Conservation (phyloP, 768 basidiomycete genomes). For the Auriscalpium orientale region DNA sequence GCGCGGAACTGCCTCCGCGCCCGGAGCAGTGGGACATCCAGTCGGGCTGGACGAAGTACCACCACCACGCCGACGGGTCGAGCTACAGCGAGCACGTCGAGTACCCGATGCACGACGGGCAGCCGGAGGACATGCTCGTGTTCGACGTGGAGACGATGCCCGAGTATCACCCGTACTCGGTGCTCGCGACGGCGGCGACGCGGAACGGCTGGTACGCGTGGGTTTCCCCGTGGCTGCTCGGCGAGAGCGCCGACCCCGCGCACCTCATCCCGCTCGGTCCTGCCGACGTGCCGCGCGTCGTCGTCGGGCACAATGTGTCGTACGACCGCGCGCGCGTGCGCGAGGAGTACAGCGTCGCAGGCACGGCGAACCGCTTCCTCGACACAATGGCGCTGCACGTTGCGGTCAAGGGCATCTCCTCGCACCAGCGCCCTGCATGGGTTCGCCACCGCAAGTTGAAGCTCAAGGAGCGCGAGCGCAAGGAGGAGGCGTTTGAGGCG, state of each 20-base stretch:
- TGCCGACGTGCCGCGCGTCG: slow-evolving; percentile 43
- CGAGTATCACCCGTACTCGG: slow-evolving; percentile 67
- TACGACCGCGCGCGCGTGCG: slow-evolving; percentile 80
- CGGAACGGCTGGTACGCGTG: slow-evolving; percentile 88
- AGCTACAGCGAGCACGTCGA: slow-evolving; percentile 68
- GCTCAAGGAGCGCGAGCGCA: slow-evolving; percentile 43
- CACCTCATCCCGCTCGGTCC: slow-evolving; percentile 75
- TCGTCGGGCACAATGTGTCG: slow-evolving; percentile 93
- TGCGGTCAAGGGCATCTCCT: slow-evolving; percentile 89
- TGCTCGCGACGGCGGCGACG: slow-evolving; percentile 86
- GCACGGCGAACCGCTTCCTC: slow-evolving; percentile 71
- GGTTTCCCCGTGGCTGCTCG: slow-evolving; percentile 90
- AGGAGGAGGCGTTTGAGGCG: slow-evolving; percentile 56
- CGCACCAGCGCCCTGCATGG: slow-evolving; percentile 92
- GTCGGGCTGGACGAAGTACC: slow-evolving; percentile 89
- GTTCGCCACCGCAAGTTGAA: slow-evolving; percentile 74
- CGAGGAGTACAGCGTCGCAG: slow-evolving; percentile 73
- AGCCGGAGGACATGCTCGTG: slow-evolving; percentile 64
- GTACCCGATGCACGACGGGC: slow-evolving; percentile 54
- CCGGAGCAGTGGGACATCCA: slow-evolving; percentile 49
- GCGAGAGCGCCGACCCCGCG: slow-evolving; percentile 41
- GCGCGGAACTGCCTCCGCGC: slow-evolving; percentile 48
- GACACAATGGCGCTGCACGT: slow-evolving; percentile 96
- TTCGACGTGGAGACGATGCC: slow-evolving; percentile 97
- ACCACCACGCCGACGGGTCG: slow-evolving; percentile 63